These are phyloP conservation scores for Coniochaeta sp. DNA, from an alignment of 2,329 filamentous ascomycete species.

Conservation along the genomic window DNA sequence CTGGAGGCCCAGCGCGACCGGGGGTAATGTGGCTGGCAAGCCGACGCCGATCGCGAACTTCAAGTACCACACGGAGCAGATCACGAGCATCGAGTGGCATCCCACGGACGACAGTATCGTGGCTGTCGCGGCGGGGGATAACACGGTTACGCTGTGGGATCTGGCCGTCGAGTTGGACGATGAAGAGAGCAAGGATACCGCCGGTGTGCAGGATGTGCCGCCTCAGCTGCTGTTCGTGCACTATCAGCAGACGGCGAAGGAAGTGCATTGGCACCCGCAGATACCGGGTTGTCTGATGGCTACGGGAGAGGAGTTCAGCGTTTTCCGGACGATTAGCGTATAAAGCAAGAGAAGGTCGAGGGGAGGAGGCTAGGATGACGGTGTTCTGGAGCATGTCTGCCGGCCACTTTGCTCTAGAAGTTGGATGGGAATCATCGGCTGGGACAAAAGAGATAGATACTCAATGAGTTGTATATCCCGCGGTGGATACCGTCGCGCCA, in stretches of 20 bases:
- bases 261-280: conserved; percentile 95
- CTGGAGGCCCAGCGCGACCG: conserved; percentile 65
- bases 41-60: conserved; percentile 87
- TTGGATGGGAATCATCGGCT: too few species aligned
- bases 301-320: conserved; percentile 83
- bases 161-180: conserved; percentile 93
- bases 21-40: conserved; percentile 35
- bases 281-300: conserved; percentile 85
- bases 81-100: conserved; percentile 96
- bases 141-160: conserved; percentile 95
- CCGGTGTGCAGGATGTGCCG: conserved; percentile 81
- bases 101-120: conserved; percentile 95
- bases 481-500: too few species aligned
- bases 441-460: too few species aligned
- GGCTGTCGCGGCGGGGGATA: conserved; percentile 84
- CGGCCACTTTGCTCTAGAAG: too few species aligned
- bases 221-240: conserved; percentile 95
- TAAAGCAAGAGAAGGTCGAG: conserved; percentile 28
- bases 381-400: too few species aligned
- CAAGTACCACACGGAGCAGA: conserved; percentile 91
- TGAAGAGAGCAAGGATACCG: conserved; percentile 88
- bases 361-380: conserved; percentile 43
- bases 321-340: conserved; percentile 79
- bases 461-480: too few species aligned
- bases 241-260: conserved; percentile 91